Conservation (phyloP, 345 rosid species). For the Laguncularia racemosa region DNA sequence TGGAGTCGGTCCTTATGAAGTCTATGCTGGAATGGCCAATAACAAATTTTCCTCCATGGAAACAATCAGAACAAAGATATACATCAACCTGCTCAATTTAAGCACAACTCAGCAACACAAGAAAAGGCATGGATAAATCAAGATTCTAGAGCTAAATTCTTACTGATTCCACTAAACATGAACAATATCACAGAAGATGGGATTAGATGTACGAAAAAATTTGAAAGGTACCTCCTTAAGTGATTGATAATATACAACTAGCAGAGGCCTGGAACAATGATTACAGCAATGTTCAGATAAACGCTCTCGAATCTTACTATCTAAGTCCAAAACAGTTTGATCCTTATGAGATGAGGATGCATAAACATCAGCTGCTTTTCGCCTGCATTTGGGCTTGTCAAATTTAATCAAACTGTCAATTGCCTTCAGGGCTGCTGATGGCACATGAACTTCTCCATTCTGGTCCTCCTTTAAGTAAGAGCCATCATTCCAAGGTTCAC, state of each 20-base stretch:
- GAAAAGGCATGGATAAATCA: not conserved
- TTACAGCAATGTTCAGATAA: conserved; percentile 69
- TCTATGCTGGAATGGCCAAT: conserved; percentile 85
- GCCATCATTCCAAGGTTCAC: conserved; percentile 46
- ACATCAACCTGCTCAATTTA: conserved; percentile 60
- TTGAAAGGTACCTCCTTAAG: conserved; percentile 68
- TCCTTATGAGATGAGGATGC: conserved; percentile 38
- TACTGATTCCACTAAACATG: not conserved
- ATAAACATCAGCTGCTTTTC: conserved; percentile 64
- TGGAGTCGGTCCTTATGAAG: conserved; percentile 63
- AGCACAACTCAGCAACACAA: conserved; percentile 13
- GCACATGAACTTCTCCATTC: conserved; percentile 87
- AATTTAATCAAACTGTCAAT: conserved; percentile 97
- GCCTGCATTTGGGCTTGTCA: conserved; percentile 88
- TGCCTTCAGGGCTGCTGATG: conserved; percentile 86
- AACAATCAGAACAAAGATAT: conserved; percentile 68
- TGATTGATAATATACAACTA: conserved; percentile 62
- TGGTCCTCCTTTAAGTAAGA: conserved; percentile 75
- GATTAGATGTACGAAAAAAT: conserved; percentile 6
- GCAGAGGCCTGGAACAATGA: conserved; percentile 72
- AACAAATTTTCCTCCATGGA: conserved; percentile 81
- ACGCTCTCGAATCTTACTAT: conserved; percentile 79
- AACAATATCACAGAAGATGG: conserved; percentile 2
- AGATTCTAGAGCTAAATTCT: not conserved
- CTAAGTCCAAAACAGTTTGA: conserved; percentile 67